Base-by-base conservation (phyloP, 2,329 filamentous ascomycete species). In the Neofusicoccum sp. region DNA sequence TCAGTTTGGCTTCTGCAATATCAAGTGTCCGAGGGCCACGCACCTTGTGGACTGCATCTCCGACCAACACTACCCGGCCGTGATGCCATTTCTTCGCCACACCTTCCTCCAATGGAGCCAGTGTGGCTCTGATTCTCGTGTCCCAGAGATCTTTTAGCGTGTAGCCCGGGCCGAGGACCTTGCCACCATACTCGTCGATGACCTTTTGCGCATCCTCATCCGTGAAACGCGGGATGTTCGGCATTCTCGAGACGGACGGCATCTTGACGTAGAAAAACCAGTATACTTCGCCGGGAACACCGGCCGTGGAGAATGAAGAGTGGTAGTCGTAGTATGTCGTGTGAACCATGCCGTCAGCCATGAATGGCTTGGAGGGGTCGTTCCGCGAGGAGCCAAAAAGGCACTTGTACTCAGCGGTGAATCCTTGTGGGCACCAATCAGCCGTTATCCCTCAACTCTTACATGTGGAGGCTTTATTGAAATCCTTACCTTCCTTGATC, bases 191-290 rank as follows among this genome's bases (percentile, higher is more conserved):
- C 31, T 58, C 12, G 33, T 12, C 20, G 4, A 47, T 41, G 1
- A 71, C 31, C 1, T 56, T 65, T 5, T 73, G 67, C 7, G 67
- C 67, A 34, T 76, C 74, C 6, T 70, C 65, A 0, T 70, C 66
- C 14, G 69, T 71, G 66, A 72, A 74, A 20, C 68, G 66, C 1
- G 69, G 54, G 8, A 34, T 28, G 41, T 36, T 8, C 8, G 54
- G 54, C 54, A 28, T 45, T 7, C 33, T 31, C 28, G 43, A 30
- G 5, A 45, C 41, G 30, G 24, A 11, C 26, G 43, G 30, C 41
- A 45, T 58, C 41, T 47, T 45, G 40, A 47, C 40, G 41, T 45
- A 58, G 43, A 58, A 45, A 31, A 58, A 58, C 54, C 54, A 58
- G 54, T 45, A 58, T n/a, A 47, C 12, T 31, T 43, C 40, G 41